These are phyloP conservation scores for Moniliophthora roreri DNA, from an alignment of 1,284 basidiomycete species.

Conservation along the genomic window DNA sequence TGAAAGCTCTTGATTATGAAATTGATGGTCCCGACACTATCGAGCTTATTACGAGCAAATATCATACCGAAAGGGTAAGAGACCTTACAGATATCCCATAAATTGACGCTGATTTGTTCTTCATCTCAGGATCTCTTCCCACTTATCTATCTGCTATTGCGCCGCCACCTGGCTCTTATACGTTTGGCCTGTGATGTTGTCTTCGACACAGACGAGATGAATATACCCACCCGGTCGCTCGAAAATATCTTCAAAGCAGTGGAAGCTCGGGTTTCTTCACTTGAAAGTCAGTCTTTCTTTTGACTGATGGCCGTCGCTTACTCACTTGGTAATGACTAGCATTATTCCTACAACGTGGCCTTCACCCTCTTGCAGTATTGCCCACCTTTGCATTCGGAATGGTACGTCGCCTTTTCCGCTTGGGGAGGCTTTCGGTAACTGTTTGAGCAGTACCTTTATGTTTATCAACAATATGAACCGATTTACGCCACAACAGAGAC, in stretches of 20 bases:
- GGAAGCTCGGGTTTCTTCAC: constrained; percentile 1
- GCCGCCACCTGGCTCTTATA: constrained; percentile 7
- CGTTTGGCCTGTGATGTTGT: not conserved
- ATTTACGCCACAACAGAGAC: not conserved
- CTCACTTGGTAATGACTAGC: not conserved
- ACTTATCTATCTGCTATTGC: constrained; percentile 10
- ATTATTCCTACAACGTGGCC: not conserved
- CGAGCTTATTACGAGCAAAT: constrained; percentile 8
- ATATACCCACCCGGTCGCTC: constrained; percentile 2
- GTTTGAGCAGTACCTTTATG: not conserved
- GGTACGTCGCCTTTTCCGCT: not conserved
- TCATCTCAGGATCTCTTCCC: constrained; percentile 10
- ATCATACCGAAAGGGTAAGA: constrained; percentile 14
- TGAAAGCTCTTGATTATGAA: constrained; percentile 11
- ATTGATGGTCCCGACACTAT: constrained; percentile 14
- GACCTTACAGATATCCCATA: not conserved
- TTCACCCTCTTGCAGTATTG: not conserved
- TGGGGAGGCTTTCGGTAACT: not conserved
- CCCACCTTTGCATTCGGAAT: constrained; percentile 12
- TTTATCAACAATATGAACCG: not conserved
- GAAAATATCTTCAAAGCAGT: constrained; percentile 6
- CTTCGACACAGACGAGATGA: constrained; percentile 9
- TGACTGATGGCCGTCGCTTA: not conserved
- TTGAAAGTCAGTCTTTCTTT: constrained; percentile 2
- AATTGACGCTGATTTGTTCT: not conserved